Base-by-base conservation (phyloP, 1,139 yeast species). In the Blastobotrys capitulatus region DNA sequence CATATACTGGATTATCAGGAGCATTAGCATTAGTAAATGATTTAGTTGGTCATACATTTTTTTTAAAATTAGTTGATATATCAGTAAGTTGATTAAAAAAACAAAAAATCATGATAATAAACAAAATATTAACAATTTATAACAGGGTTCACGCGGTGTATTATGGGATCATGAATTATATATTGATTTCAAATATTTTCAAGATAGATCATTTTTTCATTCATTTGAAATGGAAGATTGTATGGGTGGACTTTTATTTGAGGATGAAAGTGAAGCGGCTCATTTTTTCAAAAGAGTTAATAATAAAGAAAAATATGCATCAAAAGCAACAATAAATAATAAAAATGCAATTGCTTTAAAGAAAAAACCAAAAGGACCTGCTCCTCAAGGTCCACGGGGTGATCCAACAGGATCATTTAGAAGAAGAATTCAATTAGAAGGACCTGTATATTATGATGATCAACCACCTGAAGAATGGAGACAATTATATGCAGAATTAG, bases 161-260 rank as follows among this genome's bases (percentile, higher is more conserved):
- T 57, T 92, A 0, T 92, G 98, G 98, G 98, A 92, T 66, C 98
- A 92, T 66, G 98, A 92, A 66, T 69, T 92, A 44, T 92, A 87
- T 63, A 83, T 88, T 9, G 85, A 86, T 60, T 89, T 92, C 65
- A 84, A 83, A 57, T 92, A 92, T 68, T 79, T 86, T 64, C 97
- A 92, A 67, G 98, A 92, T 65, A 78, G 98, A 25, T 83, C 95
- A 46, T 92, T 87, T 68, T 92, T 92, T 75, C 98, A 92, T 65
- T 78, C 95, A 9, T 92, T 92, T 70, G 98, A 92, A 70, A 74
- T 88, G 51, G 97, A 92, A 60, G 95, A 87, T 25, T 90, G 96
- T 64, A 76, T 76, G 52, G 90, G 82, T n/a, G 98, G 97, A 0
- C 72, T 92, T 20, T 69, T 92, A 47, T 92, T 92, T 67, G 96